Evolutionary conservation across 306 rosid species (phyloP), one percentile per base, ranked within the genome.

Genomic region (Castanopsis chinensis): DNA sequence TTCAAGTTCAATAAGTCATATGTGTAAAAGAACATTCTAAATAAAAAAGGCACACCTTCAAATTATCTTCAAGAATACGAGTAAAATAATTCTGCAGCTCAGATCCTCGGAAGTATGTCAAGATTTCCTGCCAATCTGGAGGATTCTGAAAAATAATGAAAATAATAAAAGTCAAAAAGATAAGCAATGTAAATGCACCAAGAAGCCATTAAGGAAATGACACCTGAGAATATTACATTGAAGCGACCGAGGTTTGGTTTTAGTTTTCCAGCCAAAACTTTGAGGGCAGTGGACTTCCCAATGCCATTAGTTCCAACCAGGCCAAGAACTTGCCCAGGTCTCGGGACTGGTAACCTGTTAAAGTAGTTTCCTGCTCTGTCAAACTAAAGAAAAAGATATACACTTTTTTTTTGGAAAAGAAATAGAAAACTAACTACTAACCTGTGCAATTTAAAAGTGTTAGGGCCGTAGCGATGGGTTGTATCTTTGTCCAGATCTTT

Each of bases 321-420:
- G 17, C 99, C 99, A 75, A 95, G 97, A 80, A 95, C 99, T 78
- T 95, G 98, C 55, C 99, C 99, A 0, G 99, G 99, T 88, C 98
- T 89, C 3, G 99, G 99, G 76, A 93, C 93, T 0, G 99, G 99
- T 73, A 95, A 74, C 97, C 99, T 95, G 85, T 63, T 71, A n/a
- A 83, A 82, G 67, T 54, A 73, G 76, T 25, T 78, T 20, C 8
- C 25, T 5, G 30, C 69, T 32, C 76, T 83, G 76, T 82, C 7
- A 75, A 75, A 37, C 83, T 13, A 49, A 43, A 60, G 43, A 80
- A 67, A 76, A 61, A n/a, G 11, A 74, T 49, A 35, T 15, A 19
- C 18, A 67, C 25, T 82, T 33, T 70, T 14, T 81, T 35, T 41
- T 5, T 4, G 5, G 25, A 56, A 74, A 28, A 32, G 21, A 61